Evolutionary conservation across 2,329 filamentous ascomycete species (phyloP), one percentile per base, ranked within the genome.

Genomic region (Nectriaceae sp.): DNA sequence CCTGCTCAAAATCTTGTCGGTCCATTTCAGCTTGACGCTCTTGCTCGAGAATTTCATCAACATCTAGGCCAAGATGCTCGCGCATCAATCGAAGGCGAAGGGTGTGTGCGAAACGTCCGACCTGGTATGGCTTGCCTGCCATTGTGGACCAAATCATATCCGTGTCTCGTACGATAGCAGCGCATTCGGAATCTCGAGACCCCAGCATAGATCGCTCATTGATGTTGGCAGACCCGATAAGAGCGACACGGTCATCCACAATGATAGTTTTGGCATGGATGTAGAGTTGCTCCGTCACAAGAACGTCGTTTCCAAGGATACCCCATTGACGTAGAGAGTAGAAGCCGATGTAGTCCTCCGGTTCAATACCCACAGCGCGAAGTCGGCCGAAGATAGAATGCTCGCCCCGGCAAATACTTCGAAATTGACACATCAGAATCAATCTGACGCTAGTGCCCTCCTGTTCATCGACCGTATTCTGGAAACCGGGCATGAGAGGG

Each of bases 151-250:
- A 86, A 49, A 97, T 82, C 83, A 96, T 91, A 66, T 97, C 90
- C 2, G 89, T 93, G 66, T 99, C 94, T 44, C 93, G 84, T 36
- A 99, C 89, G 37, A 97, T 81, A 5, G 92, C 87, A 4, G 93
- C 94, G 53, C 89, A 85, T 70, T 99, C 94, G 0, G 93, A 97
- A 69, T 99, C 94, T 62, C 94, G 84, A 41, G 83, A 87, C 8
- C 94, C 94, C 52, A 97, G 70, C 90, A 97, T 91, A 5, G 93
- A 97, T 39, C 94, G 85, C 70, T 99, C 94, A 62, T 99, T 99
- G 76, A 99, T 97, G 66, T 99, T 99, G 44, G 94, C 94, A 39
- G 93, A 97, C 16, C 94, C 94, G 60, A 99, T 99, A 52, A 99
- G 85, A 18, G 88, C 93, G 49, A 94, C 84, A 26, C 93, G 84